Evolutionary conservation across 768 basidiomycete species (phyloP), one percentile per base, ranked within the genome.

Genomic region (Calocera cornea): DNA sequence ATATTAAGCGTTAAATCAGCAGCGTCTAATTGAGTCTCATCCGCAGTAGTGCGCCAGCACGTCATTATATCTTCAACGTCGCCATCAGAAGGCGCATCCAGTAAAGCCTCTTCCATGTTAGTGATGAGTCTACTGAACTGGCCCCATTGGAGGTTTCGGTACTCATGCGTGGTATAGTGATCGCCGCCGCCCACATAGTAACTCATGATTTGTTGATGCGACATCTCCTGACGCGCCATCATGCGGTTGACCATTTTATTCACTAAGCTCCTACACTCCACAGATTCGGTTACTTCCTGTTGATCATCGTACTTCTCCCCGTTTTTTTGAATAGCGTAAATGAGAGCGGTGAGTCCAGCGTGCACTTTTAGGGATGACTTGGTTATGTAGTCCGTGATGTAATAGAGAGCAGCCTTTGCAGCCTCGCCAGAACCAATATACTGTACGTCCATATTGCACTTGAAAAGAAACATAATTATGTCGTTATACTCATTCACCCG

Each of bases 301-400:
- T 2, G 5, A 16, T 27, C 27, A 33, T 22, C 10, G 19, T 29
- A 60, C 27, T 60, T 60, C 10, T 60, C 54, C 2, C 54, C 2
- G 31, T 60, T 60, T 27, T 60, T 60, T 19, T 60, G 54, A 60
- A 60, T 60, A 3, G 54, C 54, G 19, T 33, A 60, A 16, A 60
- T 10, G 14, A 60, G 8, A 2, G 54, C 54, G 19, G 5, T 60
- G 14, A 60, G 7, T 0, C 79, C 67, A 24, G 80, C 77, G 70
- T 83, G 79, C 0, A 77, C 69, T 41, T 80, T 80, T 10, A 82
- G 67, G 47, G 78, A 75, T 0, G 77, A 67, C 66, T 83, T 83
- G 0, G 80, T 78, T 16, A 83, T 81, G 64, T 83, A 83, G 66
- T 83, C 76, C 0, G 81, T 83, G n/a, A 83, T 79, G 64, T 83